phyloP scores from a whole-genome alignment of 176 grass and related monocot genomes.

The Typha latifolia region DNA sequence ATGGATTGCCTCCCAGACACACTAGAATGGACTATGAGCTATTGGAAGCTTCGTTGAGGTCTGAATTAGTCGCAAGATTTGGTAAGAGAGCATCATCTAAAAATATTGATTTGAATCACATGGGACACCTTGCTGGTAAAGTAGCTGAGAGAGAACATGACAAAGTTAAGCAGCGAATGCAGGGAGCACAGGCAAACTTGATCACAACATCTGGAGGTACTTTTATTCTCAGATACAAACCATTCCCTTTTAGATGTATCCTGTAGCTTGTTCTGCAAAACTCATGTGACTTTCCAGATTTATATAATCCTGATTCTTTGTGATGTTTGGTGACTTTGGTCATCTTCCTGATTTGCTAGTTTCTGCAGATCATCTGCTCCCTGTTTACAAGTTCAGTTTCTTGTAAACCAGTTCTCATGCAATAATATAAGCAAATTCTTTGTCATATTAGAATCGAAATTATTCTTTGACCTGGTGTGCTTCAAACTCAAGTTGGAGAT shows the following conservation, averaged over 20 bases:
- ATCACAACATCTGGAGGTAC: slow-evolving; percentile 34
- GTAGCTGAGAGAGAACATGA: slow-evolving; percentile 17
- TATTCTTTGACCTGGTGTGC: too few relatives aligned
- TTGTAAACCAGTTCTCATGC: too few relatives aligned
- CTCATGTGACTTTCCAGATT: too few relatives aligned
- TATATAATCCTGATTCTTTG: too few relatives aligned
- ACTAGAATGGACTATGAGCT: slow-evolving; percentile 58
- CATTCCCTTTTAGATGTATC: not conserved
- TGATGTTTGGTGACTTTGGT: too few relatives aligned
- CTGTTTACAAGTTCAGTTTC: too few relatives aligned
- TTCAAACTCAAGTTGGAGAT: too few relatives aligned
- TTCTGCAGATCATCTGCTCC: too few relatives aligned
- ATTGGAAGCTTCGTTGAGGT: slow-evolving; percentile 91
- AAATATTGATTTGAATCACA: slow-evolving; percentile 26
- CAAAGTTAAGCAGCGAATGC: slow-evolving; percentile 27
- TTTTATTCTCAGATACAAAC: not conserved
- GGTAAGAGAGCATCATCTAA: slow-evolving; percentile 42
- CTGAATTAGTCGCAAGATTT: slow-evolving; percentile 67
- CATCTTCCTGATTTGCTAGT: too few relatives aligned
- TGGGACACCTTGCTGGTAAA: slow-evolving; percentile 35
- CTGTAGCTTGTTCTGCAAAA: not conserved
- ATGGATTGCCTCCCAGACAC: slow-evolving; percentile 34
- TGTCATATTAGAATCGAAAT: too few relatives aligned
- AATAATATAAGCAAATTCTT: too few relatives aligned
- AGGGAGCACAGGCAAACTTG: slow-evolving; percentile 25